These are phyloP conservation scores for Curvularia spicifera DNA, from an alignment of 2,329 filamentous ascomycete species.

Conservation along the genomic window DNA sequence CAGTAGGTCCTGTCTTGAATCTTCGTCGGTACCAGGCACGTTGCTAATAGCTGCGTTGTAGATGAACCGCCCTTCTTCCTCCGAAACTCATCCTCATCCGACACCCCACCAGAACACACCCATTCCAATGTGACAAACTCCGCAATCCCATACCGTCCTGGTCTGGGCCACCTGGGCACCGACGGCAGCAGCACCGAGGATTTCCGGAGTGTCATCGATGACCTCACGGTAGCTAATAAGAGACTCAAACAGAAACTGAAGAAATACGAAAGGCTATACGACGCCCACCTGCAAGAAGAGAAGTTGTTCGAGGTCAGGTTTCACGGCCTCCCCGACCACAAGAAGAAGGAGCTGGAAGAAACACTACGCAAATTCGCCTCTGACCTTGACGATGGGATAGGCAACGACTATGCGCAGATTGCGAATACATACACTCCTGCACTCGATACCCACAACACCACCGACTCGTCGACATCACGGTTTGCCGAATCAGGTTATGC, in stretches of 20 bases:
- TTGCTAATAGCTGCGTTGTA: slow-evolving; percentile 22
- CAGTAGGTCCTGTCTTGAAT: slow-evolving; percentile 39
- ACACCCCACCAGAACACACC: slow-evolving; percentile 50
- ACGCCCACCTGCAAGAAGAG: slow-evolving; percentile 72
- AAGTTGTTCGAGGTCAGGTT: slow-evolving; percentile 84
- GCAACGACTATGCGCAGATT: slow-evolving; percentile 29
- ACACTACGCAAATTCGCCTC: slow-evolving; percentile 74
- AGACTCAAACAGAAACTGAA: slow-evolving; percentile 75
- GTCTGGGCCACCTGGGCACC: slow-evolving; percentile 51
- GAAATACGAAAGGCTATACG: slow-evolving; percentile 71
- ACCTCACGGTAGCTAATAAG: slow-evolving; percentile 84
- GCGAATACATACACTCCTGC: slow-evolving; percentile 50
- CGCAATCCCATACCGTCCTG: slow-evolving; percentile 37
- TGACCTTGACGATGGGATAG: slow-evolving; percentile 58
- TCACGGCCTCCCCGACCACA: slow-evolving; percentile 72
- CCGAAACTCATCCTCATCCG: slow-evolving; percentile 54
- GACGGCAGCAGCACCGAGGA: slow-evolving; percentile 72
- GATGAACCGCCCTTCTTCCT: slow-evolving; percentile 55
- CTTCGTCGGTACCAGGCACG: background rate
- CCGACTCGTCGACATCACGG: slow-evolving; percentile 60
- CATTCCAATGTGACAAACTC: slow-evolving; percentile 23
- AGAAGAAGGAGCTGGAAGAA: slow-evolving; percentile 78
- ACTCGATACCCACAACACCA: slow-evolving; percentile 63
- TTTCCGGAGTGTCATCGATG: slow-evolving; percentile 83
- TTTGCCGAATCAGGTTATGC: slow-evolving; percentile 65